Conservation (phyloP, 805 yeast genomes). For the Monosporozyma aquatica region DNA sequence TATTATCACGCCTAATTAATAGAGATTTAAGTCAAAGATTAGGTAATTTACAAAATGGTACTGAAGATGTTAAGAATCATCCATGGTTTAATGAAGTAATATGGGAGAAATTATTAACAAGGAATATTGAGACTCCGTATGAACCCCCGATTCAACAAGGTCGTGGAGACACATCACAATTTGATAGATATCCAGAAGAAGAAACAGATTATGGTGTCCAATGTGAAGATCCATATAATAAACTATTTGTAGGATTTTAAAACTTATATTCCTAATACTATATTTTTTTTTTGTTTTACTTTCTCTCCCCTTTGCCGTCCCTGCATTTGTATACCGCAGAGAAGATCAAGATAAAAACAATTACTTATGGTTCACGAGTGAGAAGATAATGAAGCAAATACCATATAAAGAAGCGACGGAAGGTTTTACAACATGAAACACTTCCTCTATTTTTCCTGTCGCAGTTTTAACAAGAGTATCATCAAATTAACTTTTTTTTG, state of each 20-base stretch:
- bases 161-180: conserved; percentile 81
- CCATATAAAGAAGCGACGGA: no score
- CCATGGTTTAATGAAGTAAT: conserved; percentile 90
- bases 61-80: conserved; percentile 77
- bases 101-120: conserved; percentile 79
- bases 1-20: conserved; percentile 64
- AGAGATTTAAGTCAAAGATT: conserved; percentile 74
- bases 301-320: no score
- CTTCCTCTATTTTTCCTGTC: no score
- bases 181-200: conserved; percentile 72
- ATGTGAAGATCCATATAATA: conserved; percentile 61
- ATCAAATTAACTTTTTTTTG: no score
- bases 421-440: no score
- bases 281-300: no score
- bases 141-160: conserved; percentile 92
- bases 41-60: conserved; percentile 81
- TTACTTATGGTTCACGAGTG: no score
- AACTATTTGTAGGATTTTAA: conserved; percentile 49
- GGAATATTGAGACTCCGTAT: conserved; percentile 90
- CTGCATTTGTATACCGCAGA: no score
- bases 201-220: conserved; percentile 69
- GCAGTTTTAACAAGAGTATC: no score
- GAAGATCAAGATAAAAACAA: no score
- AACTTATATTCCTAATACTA: no score
- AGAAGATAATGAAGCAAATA: no score